These are phyloP conservation scores for Penicillium crystallinum DNA, from an alignment of 495 filamentous ascomycete genomes.

Conservation along the genomic window DNA sequence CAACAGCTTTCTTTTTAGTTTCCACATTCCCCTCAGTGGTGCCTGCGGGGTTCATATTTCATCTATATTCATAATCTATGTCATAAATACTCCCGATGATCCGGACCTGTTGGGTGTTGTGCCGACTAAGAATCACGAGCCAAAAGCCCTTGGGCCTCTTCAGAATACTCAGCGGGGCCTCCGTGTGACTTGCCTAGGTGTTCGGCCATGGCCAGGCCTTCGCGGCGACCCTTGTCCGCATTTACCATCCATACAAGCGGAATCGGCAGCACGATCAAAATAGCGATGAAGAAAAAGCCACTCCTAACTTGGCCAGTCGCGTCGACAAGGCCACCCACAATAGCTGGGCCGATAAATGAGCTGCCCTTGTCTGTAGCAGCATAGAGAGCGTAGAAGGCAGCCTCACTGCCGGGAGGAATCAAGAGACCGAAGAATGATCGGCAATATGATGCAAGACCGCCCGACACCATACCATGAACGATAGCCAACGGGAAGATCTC, in stretches of 20 bases:
- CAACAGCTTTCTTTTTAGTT: neutral
- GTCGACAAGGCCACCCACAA: constrained; percentile 82
- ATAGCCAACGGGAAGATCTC: constrained; percentile 86
- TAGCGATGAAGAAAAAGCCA: constrained; percentile 84
- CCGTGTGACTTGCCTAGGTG: constrained; percentile 40
- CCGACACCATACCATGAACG: constrained; percentile 80
- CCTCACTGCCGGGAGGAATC: constrained; percentile 84
- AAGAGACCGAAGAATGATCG: constrained; percentile 79
- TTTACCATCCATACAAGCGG: constrained; percentile 74
- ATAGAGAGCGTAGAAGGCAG: constrained; percentile 88
- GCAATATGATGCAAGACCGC: constrained; percentile 79
- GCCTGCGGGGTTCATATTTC: neutral
- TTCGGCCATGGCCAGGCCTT: constrained; percentile 62
- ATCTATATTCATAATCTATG: neutral
- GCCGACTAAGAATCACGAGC: constrained; percentile 13
- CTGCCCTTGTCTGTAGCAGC: constrained; percentile 92
- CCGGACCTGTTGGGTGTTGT: neutral
- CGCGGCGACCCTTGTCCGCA: constrained; percentile 69
- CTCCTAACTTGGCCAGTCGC: constrained; percentile 74
- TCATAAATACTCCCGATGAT: neutral
- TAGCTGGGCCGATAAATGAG: constrained; percentile 80
- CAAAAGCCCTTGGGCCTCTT: constrained; percentile 35
- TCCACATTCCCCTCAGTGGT: neutral
- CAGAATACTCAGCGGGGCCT: constrained; percentile 2
- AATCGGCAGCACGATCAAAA: constrained; percentile 68